Conservation (phyloP, 306 rosid genomes). For the Lupinus albus region DNA sequence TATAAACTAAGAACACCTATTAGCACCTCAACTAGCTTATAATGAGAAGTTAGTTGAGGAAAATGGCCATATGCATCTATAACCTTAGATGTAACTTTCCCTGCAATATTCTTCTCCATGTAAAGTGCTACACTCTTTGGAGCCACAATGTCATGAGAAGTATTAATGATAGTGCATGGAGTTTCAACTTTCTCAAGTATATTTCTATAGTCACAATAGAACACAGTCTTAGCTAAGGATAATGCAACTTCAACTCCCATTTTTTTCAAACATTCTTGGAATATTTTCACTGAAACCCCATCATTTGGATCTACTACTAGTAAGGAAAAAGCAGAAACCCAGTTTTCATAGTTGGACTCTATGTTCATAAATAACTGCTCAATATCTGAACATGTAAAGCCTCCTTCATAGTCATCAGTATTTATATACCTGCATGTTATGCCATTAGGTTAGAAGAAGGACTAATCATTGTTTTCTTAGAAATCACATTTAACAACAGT, state of each 20-base stretch:
- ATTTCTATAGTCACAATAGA: constrained; percentile 64
- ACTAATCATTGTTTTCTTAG: not conserved
- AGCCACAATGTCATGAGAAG: constrained; percentile 54
- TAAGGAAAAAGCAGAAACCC: constrained; percentile 58
- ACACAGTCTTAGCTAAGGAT: constrained; percentile 65
- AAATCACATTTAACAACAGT: too few relatives aligned
- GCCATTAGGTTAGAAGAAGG: constrained; percentile 30
- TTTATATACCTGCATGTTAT: constrained; percentile 60
- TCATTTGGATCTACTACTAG: constrained; percentile 59
- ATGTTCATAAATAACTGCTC: constrained; percentile 55
- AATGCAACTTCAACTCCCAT: constrained; percentile 63
- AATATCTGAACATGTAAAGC: constrained; percentile 59
- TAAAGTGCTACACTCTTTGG: constrained; percentile 63
- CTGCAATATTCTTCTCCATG: constrained; percentile 76
- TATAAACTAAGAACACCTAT: constrained; percentile 49
- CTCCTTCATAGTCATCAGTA: constrained; percentile 76
- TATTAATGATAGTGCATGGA: constrained; percentile 76
- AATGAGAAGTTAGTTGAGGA: constrained; percentile 79
- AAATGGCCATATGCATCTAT: constrained; percentile 63
- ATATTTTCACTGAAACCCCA: constrained; percentile 55
- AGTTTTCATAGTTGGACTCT: constrained; percentile 60
- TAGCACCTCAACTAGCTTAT: constrained; percentile 65
- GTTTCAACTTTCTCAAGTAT: constrained; percentile 65
- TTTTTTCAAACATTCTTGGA: constrained; percentile 50
- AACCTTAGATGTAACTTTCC: constrained; percentile 55